These are phyloP conservation scores for Annulohypoxylon stygium DNA, from an alignment of 495 filamentous ascomycete genomes.

Conservation along the genomic window DNA sequence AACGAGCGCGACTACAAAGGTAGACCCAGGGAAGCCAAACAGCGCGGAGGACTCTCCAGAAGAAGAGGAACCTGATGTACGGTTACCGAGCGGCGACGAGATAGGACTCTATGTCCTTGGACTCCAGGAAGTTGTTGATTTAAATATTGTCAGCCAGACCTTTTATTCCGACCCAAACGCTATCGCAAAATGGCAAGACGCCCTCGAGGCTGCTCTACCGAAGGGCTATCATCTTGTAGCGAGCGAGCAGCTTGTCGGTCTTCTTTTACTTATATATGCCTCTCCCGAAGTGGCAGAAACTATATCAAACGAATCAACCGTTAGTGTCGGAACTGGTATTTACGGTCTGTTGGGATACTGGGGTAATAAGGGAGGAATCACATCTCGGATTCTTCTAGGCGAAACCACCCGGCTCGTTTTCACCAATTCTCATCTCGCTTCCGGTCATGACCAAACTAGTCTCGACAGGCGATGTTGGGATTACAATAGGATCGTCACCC, in stretches of 20 bases:
- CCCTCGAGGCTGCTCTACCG: conserved; percentile 78
- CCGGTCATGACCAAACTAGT: conserved; percentile 80
- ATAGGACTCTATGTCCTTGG: conserved; percentile 91
- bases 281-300: conserved; percentile 77
- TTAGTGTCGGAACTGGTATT: conserved; percentile 76
- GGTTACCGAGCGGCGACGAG: conserved; percentile 66
- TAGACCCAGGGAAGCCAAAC: conserved; percentile 52
- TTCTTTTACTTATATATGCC: conserved; percentile 88
- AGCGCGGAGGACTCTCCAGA: conserved; percentile 25
- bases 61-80: conserved; percentile 52
- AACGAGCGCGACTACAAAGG: conserved; percentile 49
- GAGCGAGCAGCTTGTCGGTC: conserved; percentile 85
- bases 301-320: conserved; percentile 81
- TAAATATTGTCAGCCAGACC: conserved; percentile 72
- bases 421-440: conserved; percentile 90
- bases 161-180: conserved; percentile 78
- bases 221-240: conserved; percentile 80
- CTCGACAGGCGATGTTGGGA: conserved; percentile 93
- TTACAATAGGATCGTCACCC: conserved; percentile 76
- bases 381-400: conserved; percentile 84
- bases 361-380: conserved; percentile 95
- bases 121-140: conserved; percentile 91
- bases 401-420: conserved; percentile 91
- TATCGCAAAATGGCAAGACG: conserved; percentile 82
- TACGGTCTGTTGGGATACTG: conserved; percentile 86